Evolutionary conservation across 768 basidiomycete genomes (phyloP), one percentile per base, ranked within the genome.

Genomic region (Calocybe gangraenosa): DNA sequence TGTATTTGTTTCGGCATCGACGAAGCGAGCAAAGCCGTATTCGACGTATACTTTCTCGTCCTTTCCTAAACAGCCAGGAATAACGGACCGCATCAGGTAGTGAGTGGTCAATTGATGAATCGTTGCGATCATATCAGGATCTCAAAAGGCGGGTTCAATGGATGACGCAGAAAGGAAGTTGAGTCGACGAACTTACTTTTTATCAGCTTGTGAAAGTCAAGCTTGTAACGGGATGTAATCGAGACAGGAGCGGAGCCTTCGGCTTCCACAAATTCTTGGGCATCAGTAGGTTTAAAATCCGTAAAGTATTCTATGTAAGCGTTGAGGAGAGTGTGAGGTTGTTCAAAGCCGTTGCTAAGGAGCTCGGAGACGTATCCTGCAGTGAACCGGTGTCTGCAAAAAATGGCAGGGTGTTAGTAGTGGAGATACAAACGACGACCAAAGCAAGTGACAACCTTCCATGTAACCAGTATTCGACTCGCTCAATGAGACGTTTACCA

Each of bases 351-450:
- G 19, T 68, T 62, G 14, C 59, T 40, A 7, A 75, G 46, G 10
- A 74, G 58, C 42, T 73, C 70, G 1, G 68, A 54, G 7, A 74
- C 53, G 40, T 66, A 75, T 22, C 70, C 71, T 19, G 68, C 67
- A 0, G 71, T 74, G 39, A 74, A 74, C 15, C 74, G 69, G 61
- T 74, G 65, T 53, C 73, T 75, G 34, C 2, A n/a, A n/a, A n/a
- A n/a, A n/a, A n/a, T n/a, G n/a, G n/a, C n/a, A n/a, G n/a, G 5
- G 11, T 28, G 30, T 9, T 30, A 28, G 28, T 22, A 38, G 6
- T 18, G 21, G 11, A 54, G 44, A 21, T 50, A 31, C 9, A 28
- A 37, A 36, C 17, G 7, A 28, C 6, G 6, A 10, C 33, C 10
- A n/a, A 9, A 8, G 25, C 18, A 1, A 37, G 11, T 28, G 25